phyloP scores from a whole-genome alignment of 2,329 filamentous ascomycete genomes.

The Sclerotinia borealis region DNA sequence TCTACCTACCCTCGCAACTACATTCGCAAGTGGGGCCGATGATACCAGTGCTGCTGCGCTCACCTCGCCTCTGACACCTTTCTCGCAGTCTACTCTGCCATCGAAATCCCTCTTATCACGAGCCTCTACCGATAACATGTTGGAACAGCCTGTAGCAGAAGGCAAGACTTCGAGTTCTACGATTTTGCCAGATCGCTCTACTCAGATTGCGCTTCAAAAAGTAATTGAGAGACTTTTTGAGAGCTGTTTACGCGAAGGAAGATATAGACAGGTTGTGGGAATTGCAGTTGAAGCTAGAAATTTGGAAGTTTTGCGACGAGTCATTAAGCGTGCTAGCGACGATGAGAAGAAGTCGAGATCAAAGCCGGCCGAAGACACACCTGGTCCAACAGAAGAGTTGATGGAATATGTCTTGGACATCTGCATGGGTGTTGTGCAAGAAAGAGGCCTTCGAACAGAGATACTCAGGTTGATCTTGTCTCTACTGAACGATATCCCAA shows the following conservation, averaged over 20 bases:
- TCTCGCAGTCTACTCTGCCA: constrained; percentile 86
- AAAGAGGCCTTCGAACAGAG: constrained; percentile 74
- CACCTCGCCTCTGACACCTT: constrained; percentile 86
- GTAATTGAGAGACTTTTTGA: constrained; percentile 90
- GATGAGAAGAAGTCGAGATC: constrained; percentile 67
- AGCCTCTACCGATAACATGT: constrained; percentile 57
- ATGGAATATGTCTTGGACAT: constrained; percentile 96
- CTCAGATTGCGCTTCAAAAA: constrained; percentile 71
- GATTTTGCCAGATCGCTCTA: constrained; percentile 56
- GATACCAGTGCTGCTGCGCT: constrained; percentile 61
- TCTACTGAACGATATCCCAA: constrained; percentile 86
- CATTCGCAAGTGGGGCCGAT: constrained; percentile 62
- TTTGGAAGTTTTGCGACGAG: constrained; percentile 75
- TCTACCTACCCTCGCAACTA: constrained; percentile 58
- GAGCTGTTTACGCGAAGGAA: constrained; percentile 75
- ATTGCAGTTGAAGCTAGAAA: constrained; percentile 95
- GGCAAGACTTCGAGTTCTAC: constrained; percentile 25
- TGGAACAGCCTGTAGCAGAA: constrained; percentile 43
- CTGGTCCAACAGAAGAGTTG: constrained; percentile 73
- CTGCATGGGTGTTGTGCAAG: constrained; percentile 96
- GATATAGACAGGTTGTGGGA: constrained; percentile 92
- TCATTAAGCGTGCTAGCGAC: constrained; percentile 83
- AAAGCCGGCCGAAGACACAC: constrained; percentile 48
- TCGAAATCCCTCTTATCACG: constrained; percentile 94
- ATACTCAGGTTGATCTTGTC: constrained; percentile 91